Percentiles rank a stretch among this genome's conserved stretches.
Conservation (phyloP, 129 eudicot genomes). For the Flaveria ramosissima region DNA sequence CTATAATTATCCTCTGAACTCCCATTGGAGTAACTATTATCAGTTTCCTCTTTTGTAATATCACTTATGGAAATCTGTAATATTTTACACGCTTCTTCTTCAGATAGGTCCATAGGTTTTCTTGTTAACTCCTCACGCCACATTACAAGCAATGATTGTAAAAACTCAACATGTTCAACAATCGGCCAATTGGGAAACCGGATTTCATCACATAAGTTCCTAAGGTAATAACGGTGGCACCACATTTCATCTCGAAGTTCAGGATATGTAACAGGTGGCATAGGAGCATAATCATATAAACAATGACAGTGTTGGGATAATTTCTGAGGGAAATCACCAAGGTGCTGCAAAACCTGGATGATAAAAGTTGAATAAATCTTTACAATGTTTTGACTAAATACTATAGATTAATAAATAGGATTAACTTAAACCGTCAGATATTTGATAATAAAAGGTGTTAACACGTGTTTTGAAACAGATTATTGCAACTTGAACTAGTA, state of each 20-base stretch:
- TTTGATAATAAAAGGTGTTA: not conserved
- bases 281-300: conserved; percentile 95
- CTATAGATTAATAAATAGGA: conserved; percentile 7
- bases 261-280: conserved; percentile 99
- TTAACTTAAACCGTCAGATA: not conserved
- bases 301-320: conserved; percentile 92
- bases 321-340: conserved; percentile 97
- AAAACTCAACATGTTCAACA: conserved; percentile 96
- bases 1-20: conserved; percentile 51
- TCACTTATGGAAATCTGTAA: conserved; percentile 85
- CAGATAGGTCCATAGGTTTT: conserved; percentile 99
- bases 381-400: conserved; percentile 12
- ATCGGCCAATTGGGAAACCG: conserved; percentile 96
- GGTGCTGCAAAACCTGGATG: conserved; percentile 90
- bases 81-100: conserved; percentile 96
- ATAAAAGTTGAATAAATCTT: conserved; percentile 21
- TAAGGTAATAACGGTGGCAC: conserved; percentile 96
- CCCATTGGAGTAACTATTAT: conserved; percentile 41
- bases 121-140: conserved; percentile 99
- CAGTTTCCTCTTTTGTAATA: conserved; percentile 67
- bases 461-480: not conserved
- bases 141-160: conserved; percentile 93
- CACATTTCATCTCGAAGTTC: conserved; percentile 98
- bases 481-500: no score
- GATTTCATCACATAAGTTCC: conserved; percentile 92